Base-by-base conservation (phyloP, 768 basidiomycete species). In the Mycena epipterygia region DNA sequence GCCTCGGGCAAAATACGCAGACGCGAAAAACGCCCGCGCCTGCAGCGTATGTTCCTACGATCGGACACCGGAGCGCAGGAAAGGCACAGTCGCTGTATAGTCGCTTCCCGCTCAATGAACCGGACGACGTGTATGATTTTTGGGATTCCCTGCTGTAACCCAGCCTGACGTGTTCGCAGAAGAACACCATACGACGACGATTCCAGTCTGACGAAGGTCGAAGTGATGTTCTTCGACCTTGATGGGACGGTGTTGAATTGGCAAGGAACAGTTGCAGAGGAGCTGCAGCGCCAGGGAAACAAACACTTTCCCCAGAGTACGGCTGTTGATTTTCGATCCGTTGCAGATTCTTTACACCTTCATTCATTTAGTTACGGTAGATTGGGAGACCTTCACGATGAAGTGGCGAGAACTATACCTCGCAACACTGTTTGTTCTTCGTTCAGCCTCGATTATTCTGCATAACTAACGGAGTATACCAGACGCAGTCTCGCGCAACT, bases 201-300 rank as follows among this genome's bases (percentile, higher is more conserved):
- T 32, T 55, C 65, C 17, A 73, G 30, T 39, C 42, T 73, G 32
- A 70, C 72, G 0, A 67, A 60, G 37, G 68, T 73, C 23, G 72
- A 73, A 21, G 65, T 73, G 11, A 23, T 73, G 7, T 73, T 73
- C 61, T 73, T 73, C 25, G 72, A 73, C 44, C 68, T 73, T 23
- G 72, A 73, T 41, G 72, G 72, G 21, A 70, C 72, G 2, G 65
- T 70, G 19, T 48, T 73, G 25, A 37, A 73, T 23, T 73, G 72
- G 72, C 68, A 67, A 5, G 68, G 65, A 8, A 67, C 60, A 12
- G 65, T 73, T 27, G 60, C 61, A 19, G 65, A 51, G 2, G 72
- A 73, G 52, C 33, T 73, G 27, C 51, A 62, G 14, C 56, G 64
- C 2, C 48, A 37, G 29, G 72, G 52, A 12, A 55, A 56, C 14